These are phyloP conservation scores for Coprinellus micaceus DNA, from an alignment of 768 basidiomycete genomes.

Conservation along the genomic window DNA sequence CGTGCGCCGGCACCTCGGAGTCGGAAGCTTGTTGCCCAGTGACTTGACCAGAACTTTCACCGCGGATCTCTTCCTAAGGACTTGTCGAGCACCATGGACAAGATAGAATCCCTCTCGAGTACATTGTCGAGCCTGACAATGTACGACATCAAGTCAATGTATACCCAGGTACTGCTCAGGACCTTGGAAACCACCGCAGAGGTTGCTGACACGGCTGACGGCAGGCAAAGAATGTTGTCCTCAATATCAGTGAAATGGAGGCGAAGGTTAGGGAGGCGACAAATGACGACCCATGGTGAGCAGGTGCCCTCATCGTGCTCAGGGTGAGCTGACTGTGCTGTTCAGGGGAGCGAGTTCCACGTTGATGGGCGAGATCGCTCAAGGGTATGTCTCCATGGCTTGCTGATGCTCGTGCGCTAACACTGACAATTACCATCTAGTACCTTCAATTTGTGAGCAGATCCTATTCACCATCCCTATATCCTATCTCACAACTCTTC, in stretches of 20 bases:
- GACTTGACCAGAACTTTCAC: conserved; percentile 2
- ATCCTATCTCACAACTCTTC: conserved; percentile 5
- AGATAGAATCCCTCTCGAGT: conserved; percentile 68
- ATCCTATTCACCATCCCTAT: conserved; percentile 5
- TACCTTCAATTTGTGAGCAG: conserved; percentile 92
- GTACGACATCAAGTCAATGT: conserved; percentile 93
- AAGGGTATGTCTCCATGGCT: conserved; percentile 56
- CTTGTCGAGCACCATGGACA: conserved; percentile 54
- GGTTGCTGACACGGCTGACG: conserved; percentile 17
- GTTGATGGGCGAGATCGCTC: conserved; percentile 97
- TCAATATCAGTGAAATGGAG: conserved; percentile 97
- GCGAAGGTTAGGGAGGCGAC: conserved; percentile 95
- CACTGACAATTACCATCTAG: conserved; percentile 34
- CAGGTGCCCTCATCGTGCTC: not conserved
- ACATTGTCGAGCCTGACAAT: conserved; percentile 80
- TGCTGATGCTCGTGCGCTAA: not conserved
- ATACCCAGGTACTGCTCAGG: conserved; percentile 69
- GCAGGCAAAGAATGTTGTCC: conserved; percentile 92
- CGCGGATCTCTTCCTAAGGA: not conserved
- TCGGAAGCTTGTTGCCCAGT: not conserved
- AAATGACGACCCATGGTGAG: conserved; percentile 95
- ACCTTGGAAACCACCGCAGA: not conserved
- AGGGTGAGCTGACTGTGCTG: conserved; percentile 4
- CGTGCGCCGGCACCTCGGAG: too few species aligned
- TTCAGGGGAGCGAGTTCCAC: conserved; percentile 91